These are phyloP conservation scores for Pythium coloratum DNA, from an alignment of 352 stramenopile species.

Conservation along the genomic window DNA sequence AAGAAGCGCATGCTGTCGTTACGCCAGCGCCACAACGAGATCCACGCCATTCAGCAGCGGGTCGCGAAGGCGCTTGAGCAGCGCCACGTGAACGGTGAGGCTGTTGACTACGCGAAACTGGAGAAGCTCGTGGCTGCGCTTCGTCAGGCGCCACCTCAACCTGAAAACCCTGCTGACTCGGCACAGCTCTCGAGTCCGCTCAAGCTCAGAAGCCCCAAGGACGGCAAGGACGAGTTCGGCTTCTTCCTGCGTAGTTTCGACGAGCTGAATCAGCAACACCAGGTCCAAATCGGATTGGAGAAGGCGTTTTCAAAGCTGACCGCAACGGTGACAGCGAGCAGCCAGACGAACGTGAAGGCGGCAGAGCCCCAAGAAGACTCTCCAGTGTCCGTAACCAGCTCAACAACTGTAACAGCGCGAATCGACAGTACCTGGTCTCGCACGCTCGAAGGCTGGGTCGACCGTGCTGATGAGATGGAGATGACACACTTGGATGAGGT, in stretches of 20 bases:
- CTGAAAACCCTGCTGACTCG: not conserved
- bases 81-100: conserved; percentile 33
- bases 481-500: conserved; percentile 77
- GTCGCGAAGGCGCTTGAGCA: conserved; percentile 58
- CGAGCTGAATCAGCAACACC: conserved; percentile 52
- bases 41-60: conserved; percentile 33
- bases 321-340: conserved; percentile 7
- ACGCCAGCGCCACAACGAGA: conserved; percentile 12
- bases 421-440: conserved; percentile 35
- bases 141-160: conserved; percentile 34
- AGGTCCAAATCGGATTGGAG: conserved; percentile 53
- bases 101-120: conserved; percentile 52
- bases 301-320: conserved; percentile 35
- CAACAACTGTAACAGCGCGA: conserved; percentile 22
- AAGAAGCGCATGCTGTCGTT: conserved; percentile 44
- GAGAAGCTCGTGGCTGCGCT: conserved; percentile 48
- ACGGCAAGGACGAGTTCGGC: conserved; percentile 59
- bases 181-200: conserved; percentile 17
- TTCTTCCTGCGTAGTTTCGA: conserved; percentile 74
- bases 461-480: conserved; percentile 64
- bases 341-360: not conserved
- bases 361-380: not conserved
- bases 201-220: conserved; percentile 13
- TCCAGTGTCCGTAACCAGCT: conserved; percentile 5
- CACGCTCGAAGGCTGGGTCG: conserved; percentile 58